Evolutionary conservation across 805 yeast species (phyloP), one percentile per base, ranked within the genome.

Genomic region (Kuraishia piskuri): DNA sequence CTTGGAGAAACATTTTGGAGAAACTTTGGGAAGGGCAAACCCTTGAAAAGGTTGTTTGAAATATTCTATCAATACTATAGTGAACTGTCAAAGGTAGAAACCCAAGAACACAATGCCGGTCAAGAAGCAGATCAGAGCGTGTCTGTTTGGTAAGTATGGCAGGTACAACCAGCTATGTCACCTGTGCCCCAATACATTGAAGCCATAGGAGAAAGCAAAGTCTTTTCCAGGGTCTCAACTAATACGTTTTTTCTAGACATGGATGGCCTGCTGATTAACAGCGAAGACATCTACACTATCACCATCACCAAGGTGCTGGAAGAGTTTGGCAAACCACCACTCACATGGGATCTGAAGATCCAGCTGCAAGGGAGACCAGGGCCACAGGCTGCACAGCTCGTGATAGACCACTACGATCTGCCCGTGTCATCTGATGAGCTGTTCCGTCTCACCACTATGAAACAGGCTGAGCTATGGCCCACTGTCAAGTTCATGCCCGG

Each of bases 251-350:
- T 68, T n/a, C n/a, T 66, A 56, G 96, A 89, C 75, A 88, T 94
- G 98, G 99, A 94, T 66, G 99, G 99, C 1, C 79, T 95, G 22
- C 74, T 94, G 57, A 79, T 94, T 64, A 89, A 91, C 71, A 88
- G 97, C 3, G 99, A 94, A 68, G 95, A 88, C 58, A 75, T 91
- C 53, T 94, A 94, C 68, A 92, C 99, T 1, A 81, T 82, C 54
- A 87, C 88, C 2, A 73, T 88, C 31, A 79, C 86, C 50, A 84
- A 82, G 52, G 68, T 88, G 2, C 74, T 94, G 23, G 79, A 81
- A 14, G 72, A 75, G 53, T 86, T 80, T 63, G 88, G 86, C 9
- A 87, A 84, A 63, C 95, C 95, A 0, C 85, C 88, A 1, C 76
- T 87, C 58, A 85, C 94, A 0, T 92, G 98, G 97, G 95, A 88